Conservation (phyloP, 2,329 filamentous ascomycete genomes). For the Orbilia blumenaviensis region DNA sequence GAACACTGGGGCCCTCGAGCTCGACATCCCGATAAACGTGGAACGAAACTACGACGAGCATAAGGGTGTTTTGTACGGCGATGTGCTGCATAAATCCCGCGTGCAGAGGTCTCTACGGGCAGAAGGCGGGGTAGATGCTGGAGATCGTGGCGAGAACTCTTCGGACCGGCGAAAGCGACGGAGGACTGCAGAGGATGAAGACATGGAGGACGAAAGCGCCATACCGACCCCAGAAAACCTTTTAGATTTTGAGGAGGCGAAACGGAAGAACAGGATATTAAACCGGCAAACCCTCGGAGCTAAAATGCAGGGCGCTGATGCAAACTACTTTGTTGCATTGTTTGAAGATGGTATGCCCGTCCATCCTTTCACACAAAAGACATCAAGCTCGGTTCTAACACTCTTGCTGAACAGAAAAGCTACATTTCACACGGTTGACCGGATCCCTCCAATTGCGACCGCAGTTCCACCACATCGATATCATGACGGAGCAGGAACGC, state of each 20-base stretch:
- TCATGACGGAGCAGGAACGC: conserved; percentile 76
- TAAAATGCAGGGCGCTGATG: conserved; percentile 74
- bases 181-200: conserved; percentile 63
- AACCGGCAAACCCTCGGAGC: conserved; percentile 86
- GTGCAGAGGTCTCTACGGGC: conserved; percentile 59
- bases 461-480: conserved; percentile 92
- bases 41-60: conserved; percentile 79
- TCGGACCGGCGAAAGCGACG: conserved; percentile 57
- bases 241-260: conserved; percentile 72
- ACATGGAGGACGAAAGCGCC: conserved; percentile 61
- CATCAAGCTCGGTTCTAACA: conserved; percentile 37
- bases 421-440: conserved; percentile 85
- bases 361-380: neutral
- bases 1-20: conserved; percentile 81
- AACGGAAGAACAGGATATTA: conserved; percentile 76
- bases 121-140: conserved; percentile 57
- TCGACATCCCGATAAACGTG: conserved; percentile 86
- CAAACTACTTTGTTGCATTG: conserved; percentile 91
- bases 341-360: conserved; percentile 79
- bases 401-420: conserved; percentile 70
- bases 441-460: conserved; percentile 88
- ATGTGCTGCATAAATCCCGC: conserved; percentile 71
- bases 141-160: conserved; percentile 58
- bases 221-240: conserved; percentile 58
- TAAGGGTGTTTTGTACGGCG: conserved; percentile 84